Base-by-base conservation (phyloP, 2,329 filamentous ascomycete genomes). In the Aspergillus neotritici region DNA sequence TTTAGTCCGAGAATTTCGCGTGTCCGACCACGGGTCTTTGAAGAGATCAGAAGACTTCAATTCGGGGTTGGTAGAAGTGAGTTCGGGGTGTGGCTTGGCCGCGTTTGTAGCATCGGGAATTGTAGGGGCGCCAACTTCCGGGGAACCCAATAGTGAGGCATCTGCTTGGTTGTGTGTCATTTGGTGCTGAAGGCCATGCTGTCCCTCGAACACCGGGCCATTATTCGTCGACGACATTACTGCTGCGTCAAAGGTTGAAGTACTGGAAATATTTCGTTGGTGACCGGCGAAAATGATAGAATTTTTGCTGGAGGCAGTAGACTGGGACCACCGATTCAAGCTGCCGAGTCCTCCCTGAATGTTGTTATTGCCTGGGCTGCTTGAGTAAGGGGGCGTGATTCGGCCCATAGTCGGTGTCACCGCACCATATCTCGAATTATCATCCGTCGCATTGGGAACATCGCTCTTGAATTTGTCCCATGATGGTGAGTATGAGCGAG, bases 321-420 rank as follows among this genome's bases (percentile, higher is more conserved):
- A 78, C 50, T 79, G 76, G 30, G 77, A 79, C 76, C 76, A 79
- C 50, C 77, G 74, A 55, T 79, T 76, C 41, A 78, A 63, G 46
- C 72, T 76, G 31, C 66, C 68, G 39, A 74, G 52, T 25, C 71
- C 72, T 53, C 75, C 73, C 43, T 62, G 58, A 38, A 71, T 63
- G 34, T 56, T 52, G 21, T 52, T 54, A 21, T 54, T 45, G 8
- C 44, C 53, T 29, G 48, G 37, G 29, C 37, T 41, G 13, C 46
- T 52, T 13, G 48, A 33, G 11, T 46, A 40, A 9, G 46, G 40
- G 25, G 49, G 48, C 13, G 11, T 36, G 31, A 8, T 36, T 34
- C 13, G 12, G 16, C 29, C 41, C 30, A 46, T 46, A 12, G 42
- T 43, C 33, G 47, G 29, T 34, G 32, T 46, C 39, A 29, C 16